Percentiles rank a stretch among this genome's conserved stretches.
Conservation (phyloP, 306 rosid genomes). For the Dryas octopetala region DNA sequence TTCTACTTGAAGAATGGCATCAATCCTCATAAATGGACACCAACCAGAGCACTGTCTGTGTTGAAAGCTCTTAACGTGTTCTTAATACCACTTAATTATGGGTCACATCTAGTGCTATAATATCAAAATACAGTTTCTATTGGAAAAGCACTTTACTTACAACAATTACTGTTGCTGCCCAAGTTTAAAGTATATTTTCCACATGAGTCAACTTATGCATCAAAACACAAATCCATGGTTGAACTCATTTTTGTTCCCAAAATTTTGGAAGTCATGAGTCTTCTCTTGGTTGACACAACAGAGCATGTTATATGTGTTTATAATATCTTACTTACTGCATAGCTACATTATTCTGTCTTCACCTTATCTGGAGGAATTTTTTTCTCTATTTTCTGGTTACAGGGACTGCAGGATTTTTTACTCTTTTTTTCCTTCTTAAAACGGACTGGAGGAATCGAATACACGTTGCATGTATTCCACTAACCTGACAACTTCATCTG, state of each 20-base stretch:
- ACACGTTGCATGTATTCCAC: background rate
- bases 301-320: too few relatives aligned
- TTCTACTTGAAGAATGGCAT: background rate
- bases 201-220: background rate
- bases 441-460: background rate
- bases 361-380: background rate
- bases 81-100: background rate
- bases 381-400: background rate
- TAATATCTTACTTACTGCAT: background rate
- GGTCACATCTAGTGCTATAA: background rate
- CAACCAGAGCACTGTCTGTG: background rate
- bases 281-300: background rate
- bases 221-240: background rate
- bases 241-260: background rate
- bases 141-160: too few relatives aligned
- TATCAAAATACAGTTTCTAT: too few relatives aligned
- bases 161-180: too few relatives aligned
- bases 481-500: constrained; percentile 11
- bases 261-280: background rate
- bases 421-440: background rate
- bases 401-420: background rate
- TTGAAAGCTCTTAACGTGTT: background rate
- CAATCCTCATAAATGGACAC: background rate
- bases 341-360: background rate
- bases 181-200: too few relatives aligned